Percentiles rank a stretch among this genome's conserved stretches.
These are phyloP conservation scores for Begonia peltatifolia DNA, from an alignment of 306 rosid genomes.

Conservation along the genomic window DNA sequence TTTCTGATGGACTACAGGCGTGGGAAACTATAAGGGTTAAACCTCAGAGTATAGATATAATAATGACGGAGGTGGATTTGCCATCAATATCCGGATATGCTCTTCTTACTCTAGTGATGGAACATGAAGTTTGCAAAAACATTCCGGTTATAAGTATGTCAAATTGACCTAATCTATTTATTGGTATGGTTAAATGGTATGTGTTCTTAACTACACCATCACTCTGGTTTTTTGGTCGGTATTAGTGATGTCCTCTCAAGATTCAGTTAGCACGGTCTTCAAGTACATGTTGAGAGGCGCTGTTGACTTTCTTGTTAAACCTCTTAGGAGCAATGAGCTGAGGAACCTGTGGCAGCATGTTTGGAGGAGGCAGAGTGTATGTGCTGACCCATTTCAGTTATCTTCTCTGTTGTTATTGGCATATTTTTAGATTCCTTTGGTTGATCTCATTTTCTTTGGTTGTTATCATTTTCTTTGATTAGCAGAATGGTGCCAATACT, in stretches of 20 bases:
- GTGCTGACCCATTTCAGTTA: slow-evolving; percentile 14
- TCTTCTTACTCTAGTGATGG: slow-evolving; percentile 58
- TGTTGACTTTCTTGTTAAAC: slow-evolving; percentile 68
- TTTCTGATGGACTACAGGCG: slow-evolving; percentile 56
- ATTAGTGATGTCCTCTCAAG: slow-evolving; percentile 68
- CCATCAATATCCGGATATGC: slow-evolving; percentile 69
- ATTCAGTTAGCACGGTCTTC: slow-evolving; percentile 42
- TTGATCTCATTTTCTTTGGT: no score
- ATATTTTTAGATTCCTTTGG: no score
- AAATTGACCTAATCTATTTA: not conserved
- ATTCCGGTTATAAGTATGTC: slow-evolving; percentile 71
- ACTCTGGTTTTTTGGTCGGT: not conserved
- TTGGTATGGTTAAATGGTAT: slow-evolving; percentile 6
- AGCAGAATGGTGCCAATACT: slow-evolving; percentile 11
- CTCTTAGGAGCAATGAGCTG: slow-evolving; percentile 63
- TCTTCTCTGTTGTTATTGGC: not conserved
- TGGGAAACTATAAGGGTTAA: slow-evolving; percentile 56
- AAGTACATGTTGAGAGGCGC: slow-evolving; percentile 73
- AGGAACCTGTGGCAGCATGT: slow-evolving; percentile 73
- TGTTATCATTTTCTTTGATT: slow-evolving; percentile 5
- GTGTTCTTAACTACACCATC: slow-evolving; percentile 8
- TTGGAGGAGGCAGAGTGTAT: slow-evolving; percentile 68
- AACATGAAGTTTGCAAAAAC: slow-evolving; percentile 50
- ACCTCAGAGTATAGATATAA: slow-evolving; percentile 40
- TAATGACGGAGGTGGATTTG: slow-evolving; percentile 62